These are phyloP conservation scores for Phytopythium aichiense DNA, from an alignment of 352 stramenopile genomes.

Conservation along the genomic window DNA sequence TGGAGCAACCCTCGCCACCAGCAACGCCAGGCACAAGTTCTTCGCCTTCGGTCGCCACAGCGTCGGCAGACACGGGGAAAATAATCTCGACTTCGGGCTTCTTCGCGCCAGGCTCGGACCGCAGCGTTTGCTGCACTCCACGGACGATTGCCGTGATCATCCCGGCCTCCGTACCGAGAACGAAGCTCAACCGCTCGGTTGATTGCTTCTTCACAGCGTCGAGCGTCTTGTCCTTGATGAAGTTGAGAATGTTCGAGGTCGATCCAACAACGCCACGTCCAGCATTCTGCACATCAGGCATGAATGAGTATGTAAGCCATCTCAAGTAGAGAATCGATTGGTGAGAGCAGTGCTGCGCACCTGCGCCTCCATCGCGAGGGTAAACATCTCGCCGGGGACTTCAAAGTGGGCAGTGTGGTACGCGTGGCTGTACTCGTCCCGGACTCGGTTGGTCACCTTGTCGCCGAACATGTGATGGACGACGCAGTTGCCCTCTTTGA, in stretches of 20 bases:
- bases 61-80: constrained; percentile 95
- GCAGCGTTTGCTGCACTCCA: constrained; percentile 86
- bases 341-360: neutral
- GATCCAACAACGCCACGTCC: constrained; percentile 93
- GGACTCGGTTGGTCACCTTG: constrained; percentile 91
- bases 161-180: constrained; percentile 95
- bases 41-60: constrained; percentile 75
- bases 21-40: constrained; percentile 88
- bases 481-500: constrained; percentile 96
- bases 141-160: constrained; percentile 98
- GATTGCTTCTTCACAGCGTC: constrained; percentile 67
- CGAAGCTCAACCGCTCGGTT: constrained; percentile 88
- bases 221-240: constrained; percentile 94
- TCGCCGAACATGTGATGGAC: constrained; percentile 98
- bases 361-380: constrained; percentile 93
- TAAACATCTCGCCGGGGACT: constrained; percentile 98
- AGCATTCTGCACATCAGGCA: constrained; percentile 37
- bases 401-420: constrained; percentile 97
- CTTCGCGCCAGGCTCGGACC: constrained; percentile 26
- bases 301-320: neutral
- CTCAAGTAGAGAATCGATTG: neutral
- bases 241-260: constrained; percentile 97
- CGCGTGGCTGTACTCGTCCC: constrained; percentile 89
- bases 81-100: constrained; percentile 95
- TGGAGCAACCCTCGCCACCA: constrained; percentile 95